Base-by-base conservation (phyloP, 2,329 filamentous ascomycete species). In the Aspergillus candidus region DNA sequence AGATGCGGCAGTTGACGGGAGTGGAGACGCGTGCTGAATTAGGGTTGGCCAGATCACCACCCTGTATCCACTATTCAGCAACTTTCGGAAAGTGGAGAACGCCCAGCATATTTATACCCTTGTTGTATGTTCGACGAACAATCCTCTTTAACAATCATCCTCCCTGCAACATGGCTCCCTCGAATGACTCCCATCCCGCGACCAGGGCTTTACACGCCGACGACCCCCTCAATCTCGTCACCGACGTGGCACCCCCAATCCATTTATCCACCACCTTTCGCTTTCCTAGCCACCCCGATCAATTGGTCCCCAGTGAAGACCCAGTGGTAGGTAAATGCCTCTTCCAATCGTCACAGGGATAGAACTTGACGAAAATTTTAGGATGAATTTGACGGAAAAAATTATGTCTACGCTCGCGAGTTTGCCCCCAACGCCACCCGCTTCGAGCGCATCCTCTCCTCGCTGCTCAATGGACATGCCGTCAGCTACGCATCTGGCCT, bases 181-280 rank as follows among this genome's bases (percentile, higher is more conserved):
- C 46, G 3, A 31, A 44, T 29, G 47, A 52, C 11, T 40, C 27
- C 30, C 58, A 58, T 22, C 53, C 51, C 11, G 44, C 59, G 0
- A 88, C 88, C 2, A 75, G 79, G 43, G 79, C 84, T 15, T 73
- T 94, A 52, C 89, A 94, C 62, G 87, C 85, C 49, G 88, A 94
- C 60, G 83, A 93, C 69, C 73, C 74, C 57, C 77, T 91, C 57
- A 86, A 87, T 65, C 69, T 74, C 32, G 79, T 86, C 55, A 76
- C 81, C 38, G 88, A 93, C 60, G 84, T 97, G 44, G 89, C 91
- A 6, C 90, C 91, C 41, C 82, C 90, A 4, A 77, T 97, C 60
- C 91, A 97, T 65, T 80, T 94, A 47, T 91, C 88, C 41, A 95
- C 91, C 4, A 97, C 85, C 8, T 97, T 88, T 69, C 80, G 88